These are phyloP conservation scores for Cylindrodendrum hubeiense DNA, from an alignment of 2,329 filamentous ascomycete genomes.

Conservation along the genomic window DNA sequence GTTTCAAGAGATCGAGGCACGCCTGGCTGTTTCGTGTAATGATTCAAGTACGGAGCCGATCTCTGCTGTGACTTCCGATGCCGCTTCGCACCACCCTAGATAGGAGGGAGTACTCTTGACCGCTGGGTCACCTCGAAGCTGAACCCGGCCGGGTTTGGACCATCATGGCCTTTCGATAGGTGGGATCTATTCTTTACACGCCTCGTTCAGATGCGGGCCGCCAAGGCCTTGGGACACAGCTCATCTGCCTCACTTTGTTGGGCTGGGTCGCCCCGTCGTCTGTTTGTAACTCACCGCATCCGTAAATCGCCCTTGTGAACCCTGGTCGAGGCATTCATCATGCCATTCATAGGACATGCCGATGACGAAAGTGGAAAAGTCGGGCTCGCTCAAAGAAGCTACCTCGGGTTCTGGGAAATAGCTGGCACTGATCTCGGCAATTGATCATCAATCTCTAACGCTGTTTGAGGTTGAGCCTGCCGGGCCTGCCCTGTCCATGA, in stretches of 20 bases:
- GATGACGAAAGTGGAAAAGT: neutral
- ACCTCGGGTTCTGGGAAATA: slow-evolving; percentile 6
- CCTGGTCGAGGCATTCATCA: neutral
- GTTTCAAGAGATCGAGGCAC: no score
- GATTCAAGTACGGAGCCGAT: neutral
- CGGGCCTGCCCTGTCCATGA: slow-evolving; percentile 28
- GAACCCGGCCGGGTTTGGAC: neutral
- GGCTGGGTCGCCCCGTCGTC: neutral
- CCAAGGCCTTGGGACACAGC: neutral
- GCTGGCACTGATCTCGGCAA: slow-evolving; percentile 24
- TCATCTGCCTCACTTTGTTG: neutral
- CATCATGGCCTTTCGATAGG: neutral
- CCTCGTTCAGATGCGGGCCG: neutral
- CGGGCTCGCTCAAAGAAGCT: neutral
- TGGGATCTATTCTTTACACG: neutral
- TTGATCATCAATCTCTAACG: slow-evolving; percentile 25
- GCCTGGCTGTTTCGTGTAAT: neutral
- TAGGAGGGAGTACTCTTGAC: neutral
- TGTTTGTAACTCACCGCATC: neutral
- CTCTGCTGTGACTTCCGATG: neutral
- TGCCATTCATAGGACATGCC: neutral
- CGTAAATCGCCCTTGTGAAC: neutral
- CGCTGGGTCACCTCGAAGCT: neutral
- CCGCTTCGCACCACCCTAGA: neutral
- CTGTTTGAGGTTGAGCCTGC: slow-evolving; percentile 17